Evolutionary conservation across 495 filamentous ascomycete species (phyloP).

Genomic region (Penicillium herquei): DNA sequence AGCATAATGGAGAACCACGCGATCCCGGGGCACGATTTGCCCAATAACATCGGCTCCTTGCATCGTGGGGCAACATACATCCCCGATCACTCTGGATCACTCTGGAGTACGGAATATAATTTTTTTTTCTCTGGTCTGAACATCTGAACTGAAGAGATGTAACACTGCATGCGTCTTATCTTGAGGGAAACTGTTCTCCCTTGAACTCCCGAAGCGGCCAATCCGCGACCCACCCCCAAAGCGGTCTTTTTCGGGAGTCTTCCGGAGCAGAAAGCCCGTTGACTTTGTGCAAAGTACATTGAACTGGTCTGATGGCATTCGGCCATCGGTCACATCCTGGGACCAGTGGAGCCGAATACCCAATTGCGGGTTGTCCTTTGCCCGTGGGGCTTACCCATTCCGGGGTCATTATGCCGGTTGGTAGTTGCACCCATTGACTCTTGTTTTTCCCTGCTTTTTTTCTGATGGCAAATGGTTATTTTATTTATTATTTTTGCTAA

Average conservation of each 20-base stretch:
- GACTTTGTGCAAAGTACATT: too few species aligned
- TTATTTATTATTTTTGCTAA: too few species aligned
- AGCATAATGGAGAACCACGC: conserved; percentile 21
- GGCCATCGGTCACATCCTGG: conserved; percentile 8
- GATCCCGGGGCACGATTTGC: conserved; percentile 7
- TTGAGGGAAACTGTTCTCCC: neutral
- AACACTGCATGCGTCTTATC: neutral
- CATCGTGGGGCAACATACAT: conserved; percentile 21
- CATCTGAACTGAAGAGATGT: neutral
- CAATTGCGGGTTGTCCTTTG: conserved; percentile 12
- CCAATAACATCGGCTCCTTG: conserved; percentile 16
- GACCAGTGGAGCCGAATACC: conserved; percentile 15
- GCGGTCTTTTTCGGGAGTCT: conserved; percentile 3
- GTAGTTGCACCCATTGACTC: neutral
- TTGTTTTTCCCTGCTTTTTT: neutral
- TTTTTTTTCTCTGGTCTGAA: neutral
- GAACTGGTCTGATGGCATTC: neutral
- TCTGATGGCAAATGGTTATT: too few species aligned
- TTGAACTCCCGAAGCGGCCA: conserved; percentile 1
- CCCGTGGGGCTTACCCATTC: conserved; percentile 10
- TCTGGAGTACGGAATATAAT: neutral
- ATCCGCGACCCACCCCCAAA: conserved; percentile 2
- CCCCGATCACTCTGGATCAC: neutral
- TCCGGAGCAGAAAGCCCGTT: neutral
- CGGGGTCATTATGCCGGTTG: conserved; percentile 5